Conservation (phyloP, 2,329 filamentous ascomycete genomes). For the Claviceps quebecensis region DNA sequence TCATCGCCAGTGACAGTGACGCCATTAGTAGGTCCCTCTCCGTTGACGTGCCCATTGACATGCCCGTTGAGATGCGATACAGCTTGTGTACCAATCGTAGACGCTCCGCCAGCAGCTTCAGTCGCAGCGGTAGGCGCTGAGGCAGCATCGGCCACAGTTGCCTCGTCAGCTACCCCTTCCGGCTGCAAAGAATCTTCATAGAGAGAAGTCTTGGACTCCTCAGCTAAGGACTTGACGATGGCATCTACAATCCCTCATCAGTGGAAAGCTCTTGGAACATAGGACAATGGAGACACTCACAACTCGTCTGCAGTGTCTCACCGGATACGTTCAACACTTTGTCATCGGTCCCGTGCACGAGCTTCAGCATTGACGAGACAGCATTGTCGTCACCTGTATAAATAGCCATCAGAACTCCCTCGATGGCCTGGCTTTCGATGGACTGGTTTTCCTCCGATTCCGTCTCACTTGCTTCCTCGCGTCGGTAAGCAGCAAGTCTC, state of each 20-base stretch:
- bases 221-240: slow-evolving; percentile 28
- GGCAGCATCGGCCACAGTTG: slow-evolving; percentile 44
- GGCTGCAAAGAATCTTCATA: slow-evolving; percentile 19
- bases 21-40: slow-evolving; percentile 30
- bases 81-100: slow-evolving; percentile 27
- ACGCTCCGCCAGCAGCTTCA: slow-evolving; percentile 38
- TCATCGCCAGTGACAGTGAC: slow-evolving; percentile 39
- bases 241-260: slow-evolving; percentile 18
- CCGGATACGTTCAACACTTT: slow-evolving; percentile 50
- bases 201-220: slow-evolving; percentile 36
- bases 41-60: slow-evolving; percentile 7
- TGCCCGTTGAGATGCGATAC: slow-evolving; percentile 16
- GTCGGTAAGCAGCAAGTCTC: slow-evolving; percentile 61
- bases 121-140: slow-evolving; percentile 46
- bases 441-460: slow-evolving; percentile 61
- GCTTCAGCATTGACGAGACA: slow-evolving; percentile 60
- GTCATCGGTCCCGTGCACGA: slow-evolving; percentile 60
- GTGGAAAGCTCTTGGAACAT: neutral
- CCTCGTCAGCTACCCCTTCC: slow-evolving; percentile 15
- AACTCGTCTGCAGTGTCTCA: slow-evolving; percentile 53
- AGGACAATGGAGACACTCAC: slow-evolving; percentile 34
- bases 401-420: slow-evolving; percentile 64
- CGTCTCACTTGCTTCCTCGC: slow-evolving; percentile 53
- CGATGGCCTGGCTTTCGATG: slow-evolving; percentile 63
- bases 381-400: slow-evolving; percentile 66